A percentile compares a stretch with the other conserved stretches of the same genome.
Evolutionary conservation across 352 stramenopile genomes (phyloP).

Genomic region (Phytophthora macrochlamydospora): DNA sequence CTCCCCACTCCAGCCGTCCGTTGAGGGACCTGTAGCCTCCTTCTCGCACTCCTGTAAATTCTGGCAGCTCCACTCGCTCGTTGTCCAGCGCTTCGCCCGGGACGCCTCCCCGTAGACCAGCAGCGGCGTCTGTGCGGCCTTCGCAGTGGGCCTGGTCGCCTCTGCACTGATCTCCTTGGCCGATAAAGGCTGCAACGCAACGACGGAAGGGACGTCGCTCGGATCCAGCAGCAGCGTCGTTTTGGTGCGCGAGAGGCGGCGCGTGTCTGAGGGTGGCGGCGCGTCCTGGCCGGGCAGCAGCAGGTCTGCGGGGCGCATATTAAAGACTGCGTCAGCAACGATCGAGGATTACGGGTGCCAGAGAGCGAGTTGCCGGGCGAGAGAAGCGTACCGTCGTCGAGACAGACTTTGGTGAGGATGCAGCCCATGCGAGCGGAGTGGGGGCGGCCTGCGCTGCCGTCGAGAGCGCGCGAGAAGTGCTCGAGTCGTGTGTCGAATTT

Average conservation of each 20-base stretch:
- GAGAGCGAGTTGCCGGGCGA: neutral
- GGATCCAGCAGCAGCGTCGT: slow-evolving; percentile 44
- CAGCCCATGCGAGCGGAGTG: slow-evolving; percentile 42
- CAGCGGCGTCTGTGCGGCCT: slow-evolving; percentile 8
- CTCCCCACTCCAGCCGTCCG: slow-evolving; percentile 58
- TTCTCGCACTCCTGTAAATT: slow-evolving; percentile 64
- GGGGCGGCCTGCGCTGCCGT: too few relatives aligned
- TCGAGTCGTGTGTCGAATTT: too few relatives aligned
- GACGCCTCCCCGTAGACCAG: slow-evolving; percentile 67
- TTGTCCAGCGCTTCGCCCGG: slow-evolving; percentile 69
- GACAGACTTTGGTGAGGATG: slow-evolving; percentile 57
- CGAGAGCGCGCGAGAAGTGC: too few relatives aligned
- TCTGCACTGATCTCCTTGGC: slow-evolving; percentile 11
- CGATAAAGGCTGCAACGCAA: slow-evolving; percentile 7
- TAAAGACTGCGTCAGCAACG: too few relatives aligned
- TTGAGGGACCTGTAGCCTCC: slow-evolving; percentile 57
- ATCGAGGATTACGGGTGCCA: too few relatives aligned
- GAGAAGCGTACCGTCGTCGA: slow-evolving; percentile 41
- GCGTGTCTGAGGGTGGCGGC: slow-evolving; percentile 1
- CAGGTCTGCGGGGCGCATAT: slow-evolving; percentile 17
- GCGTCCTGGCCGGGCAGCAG: slow-evolving; percentile 28
- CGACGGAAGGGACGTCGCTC: slow-evolving; percentile 23
- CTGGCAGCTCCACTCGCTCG: slow-evolving; percentile 52
- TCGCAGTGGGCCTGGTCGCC: too few relatives aligned
- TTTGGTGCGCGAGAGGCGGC: slow-evolving; percentile 43